phyloP scores from a whole-genome alignment of 768 basidiomycete species.

The Phaeotremella fagi region DNA sequence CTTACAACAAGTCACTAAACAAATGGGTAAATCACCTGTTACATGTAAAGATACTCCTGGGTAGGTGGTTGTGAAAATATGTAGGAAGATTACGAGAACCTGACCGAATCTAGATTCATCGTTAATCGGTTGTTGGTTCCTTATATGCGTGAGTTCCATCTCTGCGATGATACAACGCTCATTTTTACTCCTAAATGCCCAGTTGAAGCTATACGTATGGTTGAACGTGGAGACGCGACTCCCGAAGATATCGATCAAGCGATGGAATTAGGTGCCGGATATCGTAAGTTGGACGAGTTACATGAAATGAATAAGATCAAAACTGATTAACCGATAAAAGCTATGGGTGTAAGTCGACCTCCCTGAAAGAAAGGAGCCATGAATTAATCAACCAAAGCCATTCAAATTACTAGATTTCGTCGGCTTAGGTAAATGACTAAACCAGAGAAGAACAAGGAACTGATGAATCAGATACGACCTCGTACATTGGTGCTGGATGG shows the following conservation, averaged over 20 bases:
- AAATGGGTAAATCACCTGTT: constrained; percentile 51
- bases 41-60: constrained; percentile 52
- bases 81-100: background rate
- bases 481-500: constrained; percentile 51
- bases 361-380: too few species aligned
- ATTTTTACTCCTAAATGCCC: background rate
- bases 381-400: too few species aligned
- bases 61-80: constrained; percentile 12
- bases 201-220: constrained; percentile 52
- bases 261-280: constrained; percentile 53
- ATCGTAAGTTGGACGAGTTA: constrained; percentile 41
- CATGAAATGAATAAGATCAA: too few species aligned
- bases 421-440: constrained; percentile 46
- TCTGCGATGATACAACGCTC: background rate
- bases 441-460: too few species aligned
- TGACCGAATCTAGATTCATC: constrained; percentile 45
- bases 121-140: constrained; percentile 52
- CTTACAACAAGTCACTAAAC: constrained; percentile 46
- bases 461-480: constrained; percentile 41
- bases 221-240: constrained; percentile 52
- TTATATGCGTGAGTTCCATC: constrained; percentile 47
- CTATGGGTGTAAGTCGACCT: constrained; percentile 45
- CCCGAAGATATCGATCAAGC: constrained; percentile 51
- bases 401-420: constrained; percentile 51
- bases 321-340: constrained; percentile 17